Percentiles rank a stretch among this genome's conserved stretches.
Conservation (phyloP, 805 yeast species). For the Wickerhamomyces subpelliculosus region DNA sequence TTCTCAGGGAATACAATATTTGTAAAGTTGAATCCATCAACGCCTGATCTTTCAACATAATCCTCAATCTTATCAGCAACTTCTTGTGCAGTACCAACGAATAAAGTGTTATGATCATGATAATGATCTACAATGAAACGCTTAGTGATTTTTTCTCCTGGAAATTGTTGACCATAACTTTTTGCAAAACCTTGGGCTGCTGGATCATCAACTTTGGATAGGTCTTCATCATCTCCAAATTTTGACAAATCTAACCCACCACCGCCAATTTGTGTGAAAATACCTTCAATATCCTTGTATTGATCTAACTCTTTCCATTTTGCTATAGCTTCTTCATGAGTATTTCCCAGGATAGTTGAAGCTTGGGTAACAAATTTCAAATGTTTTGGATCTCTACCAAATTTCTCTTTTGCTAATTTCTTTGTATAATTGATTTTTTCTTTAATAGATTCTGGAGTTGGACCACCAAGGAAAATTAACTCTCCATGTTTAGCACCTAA, state of each 20-base stretch:
- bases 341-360: constrained; percentile 29
- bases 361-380: constrained; percentile 30
- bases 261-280: constrained; percentile 32
- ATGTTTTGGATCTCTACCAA: constrained; percentile 28
- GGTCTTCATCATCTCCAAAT: constrained; percentile 26
- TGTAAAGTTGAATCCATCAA: constrained; percentile 34
- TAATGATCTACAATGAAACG: constrained; percentile 18
- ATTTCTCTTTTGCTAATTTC: constrained; percentile 24
- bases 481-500: constrained; percentile 37
- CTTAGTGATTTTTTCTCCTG: constrained; percentile 4
- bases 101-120: constrained; percentile 11
- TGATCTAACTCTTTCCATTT: constrained; percentile 25
- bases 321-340: constrained; percentile 32
- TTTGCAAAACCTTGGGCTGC: constrained; percentile 20
- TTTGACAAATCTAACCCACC: constrained; percentile 31
- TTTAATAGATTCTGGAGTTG: constrained; percentile 25
- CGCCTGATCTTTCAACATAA: constrained; percentile 30
- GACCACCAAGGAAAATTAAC: constrained; percentile 28
- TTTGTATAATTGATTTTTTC: constrained; percentile 25
- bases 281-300: constrained; percentile 29
- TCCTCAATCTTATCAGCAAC: constrained; percentile 31
- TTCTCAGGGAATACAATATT: constrained; percentile 30
- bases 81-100: constrained; percentile 24
- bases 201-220: constrained; percentile 20
- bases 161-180: constrained; percentile 19